phyloP scores from a whole-genome alignment of 202 grass and related monocot genomes.

The Thinopyrum obtusiflorum region DNA sequence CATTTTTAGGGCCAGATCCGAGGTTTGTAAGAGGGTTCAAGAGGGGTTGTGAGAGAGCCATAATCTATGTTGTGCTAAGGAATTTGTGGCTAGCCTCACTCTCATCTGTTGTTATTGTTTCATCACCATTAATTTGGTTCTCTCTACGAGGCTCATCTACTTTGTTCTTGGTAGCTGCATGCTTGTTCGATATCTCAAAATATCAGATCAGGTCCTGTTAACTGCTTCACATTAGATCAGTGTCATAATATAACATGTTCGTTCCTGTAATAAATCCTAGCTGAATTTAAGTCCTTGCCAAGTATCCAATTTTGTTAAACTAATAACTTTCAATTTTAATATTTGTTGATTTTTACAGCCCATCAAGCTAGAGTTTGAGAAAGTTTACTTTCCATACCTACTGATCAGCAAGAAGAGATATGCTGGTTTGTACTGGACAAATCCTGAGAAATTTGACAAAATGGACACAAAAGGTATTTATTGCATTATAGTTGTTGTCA shows the following conservation, averaged over 20 bases:
- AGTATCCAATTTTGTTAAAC: background rate
- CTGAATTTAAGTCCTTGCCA: background rate
- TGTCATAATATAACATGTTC: background rate
- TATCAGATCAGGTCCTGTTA: background rate
- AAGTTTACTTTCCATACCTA: slow-evolving; percentile 92
- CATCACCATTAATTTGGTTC: background rate
- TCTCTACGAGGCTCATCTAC: background rate
- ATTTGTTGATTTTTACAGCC: slow-evolving; percentile 53
- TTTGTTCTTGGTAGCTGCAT: background rate
- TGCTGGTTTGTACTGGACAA: slow-evolving; percentile 98
- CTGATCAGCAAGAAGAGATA: slow-evolving; percentile 99
- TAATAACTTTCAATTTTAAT: background rate
- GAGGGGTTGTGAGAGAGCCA: background rate
- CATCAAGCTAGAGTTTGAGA: slow-evolving; percentile 97
- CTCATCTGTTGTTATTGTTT: background rate
- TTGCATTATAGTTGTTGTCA: background rate
- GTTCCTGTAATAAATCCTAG: background rate
- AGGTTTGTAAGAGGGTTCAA: background rate
- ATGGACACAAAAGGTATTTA: slow-evolving; percentile 96
- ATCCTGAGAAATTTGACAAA: slow-evolving; percentile 97
- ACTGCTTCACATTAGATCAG: background rate
- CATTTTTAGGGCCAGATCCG: background rate
- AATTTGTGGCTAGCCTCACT: background rate
- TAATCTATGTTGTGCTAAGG: background rate
- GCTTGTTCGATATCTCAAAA: background rate